A percentile compares a stretch with the other conserved stretches of the same genome.
These are phyloP conservation scores for Curvularia verruculosa DNA, from an alignment of 2,329 filamentous ascomycete species.

Conservation along the genomic window DNA sequence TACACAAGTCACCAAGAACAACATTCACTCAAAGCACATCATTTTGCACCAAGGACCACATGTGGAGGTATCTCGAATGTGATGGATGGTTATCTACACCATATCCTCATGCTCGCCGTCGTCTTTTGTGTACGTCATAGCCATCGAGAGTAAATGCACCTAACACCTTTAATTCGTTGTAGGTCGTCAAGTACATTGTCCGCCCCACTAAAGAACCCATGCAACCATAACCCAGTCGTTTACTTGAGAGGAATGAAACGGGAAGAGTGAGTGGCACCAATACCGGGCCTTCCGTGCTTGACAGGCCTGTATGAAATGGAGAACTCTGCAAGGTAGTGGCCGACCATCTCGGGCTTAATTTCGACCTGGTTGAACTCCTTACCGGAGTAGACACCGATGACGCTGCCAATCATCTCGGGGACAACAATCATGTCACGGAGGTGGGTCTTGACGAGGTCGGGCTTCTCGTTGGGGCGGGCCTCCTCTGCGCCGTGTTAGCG, in stretches of 20 bases:
- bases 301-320: slow-evolving; percentile 99
- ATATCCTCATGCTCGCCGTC: slow-evolving; percentile 38
- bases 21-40: background rate
- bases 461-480: slow-evolving; percentile 91
- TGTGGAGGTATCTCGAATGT: slow-evolving; percentile 42
- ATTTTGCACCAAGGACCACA: background rate
- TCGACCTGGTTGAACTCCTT: slow-evolving; percentile 99
- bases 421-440: slow-evolving; percentile 99
- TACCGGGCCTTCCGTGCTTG: slow-evolving; percentile 99
- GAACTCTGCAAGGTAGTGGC: slow-evolving; percentile 99
- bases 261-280: slow-evolving; percentile 99
- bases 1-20: background rate
- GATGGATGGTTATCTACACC: slow-evolving; percentile 40
- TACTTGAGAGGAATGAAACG: slow-evolving; percentile 99
- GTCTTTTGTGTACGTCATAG: slow-evolving; percentile 41
- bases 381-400: slow-evolving; percentile 99
- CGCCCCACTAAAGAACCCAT: slow-evolving; percentile 48
- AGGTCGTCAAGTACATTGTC: slow-evolving; percentile 51
- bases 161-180: slow-evolving; percentile 48
- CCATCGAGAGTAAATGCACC: slow-evolving; percentile 45
- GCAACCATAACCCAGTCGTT: slow-evolving; percentile 50
- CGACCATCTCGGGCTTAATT: slow-evolving; percentile 99
- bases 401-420: slow-evolving; percentile 98
- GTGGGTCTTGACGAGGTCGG: slow-evolving; percentile 98
- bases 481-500: slow-evolving; percentile 27